Percentiles rank a stretch among this genome's conserved stretches.
Conservation (phyloP, 106 monocot species). For the Apostasia shenzhenica region DNA sequence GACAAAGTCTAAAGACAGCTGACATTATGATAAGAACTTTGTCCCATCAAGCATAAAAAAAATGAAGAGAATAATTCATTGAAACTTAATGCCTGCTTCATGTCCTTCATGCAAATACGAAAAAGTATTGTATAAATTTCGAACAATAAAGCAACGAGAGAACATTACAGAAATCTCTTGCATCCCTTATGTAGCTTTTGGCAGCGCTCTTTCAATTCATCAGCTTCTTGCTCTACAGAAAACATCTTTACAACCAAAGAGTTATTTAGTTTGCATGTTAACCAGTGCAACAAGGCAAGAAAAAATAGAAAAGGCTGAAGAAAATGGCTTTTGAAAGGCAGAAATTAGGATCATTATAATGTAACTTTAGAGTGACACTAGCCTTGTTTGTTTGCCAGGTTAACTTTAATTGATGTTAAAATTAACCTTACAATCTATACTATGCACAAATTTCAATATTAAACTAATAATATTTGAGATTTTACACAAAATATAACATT, state of each 20-base stretch:
- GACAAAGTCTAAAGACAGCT: not conserved
- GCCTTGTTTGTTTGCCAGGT: no score
- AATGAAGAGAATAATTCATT: not conserved
- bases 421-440: no score
- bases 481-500: no score
- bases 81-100: not conserved
- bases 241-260: slow-evolving; percentile 43
- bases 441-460: no score
- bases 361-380: no score
- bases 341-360: no score
- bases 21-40: not conserved
- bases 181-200: slow-evolving; percentile 90
- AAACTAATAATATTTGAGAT: no score
- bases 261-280: not conserved
- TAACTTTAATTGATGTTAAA: no score
- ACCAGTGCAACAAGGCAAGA: not conserved
- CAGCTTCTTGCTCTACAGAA: slow-evolving; percentile 57
- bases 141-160: not conserved
- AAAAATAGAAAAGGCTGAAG: no score
- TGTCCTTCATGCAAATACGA: not conserved
- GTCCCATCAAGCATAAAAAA: not conserved
- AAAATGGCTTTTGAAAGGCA: no score
- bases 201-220: slow-evolving; percentile 87
- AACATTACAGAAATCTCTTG: slow-evolving; percentile 80
- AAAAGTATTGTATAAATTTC: not conserved